Evolutionary conservation across 2,329 filamentous ascomycete genomes (phyloP).

Genomic region (Penicillium oxalicum): DNA sequence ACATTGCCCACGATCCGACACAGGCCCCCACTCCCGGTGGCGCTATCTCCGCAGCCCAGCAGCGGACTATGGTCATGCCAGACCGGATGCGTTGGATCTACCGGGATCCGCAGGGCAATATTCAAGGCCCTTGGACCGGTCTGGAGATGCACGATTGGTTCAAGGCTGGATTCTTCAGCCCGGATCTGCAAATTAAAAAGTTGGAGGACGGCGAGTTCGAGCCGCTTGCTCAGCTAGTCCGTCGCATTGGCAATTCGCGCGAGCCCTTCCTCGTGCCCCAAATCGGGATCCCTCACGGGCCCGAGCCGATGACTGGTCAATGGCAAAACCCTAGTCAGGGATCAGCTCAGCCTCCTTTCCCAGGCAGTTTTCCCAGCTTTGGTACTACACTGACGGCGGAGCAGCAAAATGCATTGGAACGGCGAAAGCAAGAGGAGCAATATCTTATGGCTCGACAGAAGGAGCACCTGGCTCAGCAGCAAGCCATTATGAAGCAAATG

Average conservation of each 20-base stretch:
- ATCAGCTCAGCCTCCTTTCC: slow-evolving; percentile 77
- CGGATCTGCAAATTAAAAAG: slow-evolving; percentile 90
- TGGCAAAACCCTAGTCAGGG: slow-evolving; percentile 50
- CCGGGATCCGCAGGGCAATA: slow-evolving; percentile 83
- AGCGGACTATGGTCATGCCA: slow-evolving; percentile 96
- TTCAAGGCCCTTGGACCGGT: slow-evolving; percentile 91
- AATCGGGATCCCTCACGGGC: slow-evolving; percentile 88
- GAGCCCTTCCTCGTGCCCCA: slow-evolving; percentile 97
- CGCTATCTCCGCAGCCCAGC: slow-evolving; percentile 62
- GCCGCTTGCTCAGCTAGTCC: slow-evolving; percentile 86
- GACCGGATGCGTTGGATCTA: slow-evolving; percentile 99
- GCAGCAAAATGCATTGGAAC: slow-evolving; percentile 94
- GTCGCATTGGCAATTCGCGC: slow-evolving; percentile 91
- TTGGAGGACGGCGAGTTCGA: slow-evolving; percentile 91
- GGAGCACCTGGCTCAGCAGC: slow-evolving; percentile 83
- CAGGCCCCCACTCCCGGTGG: slow-evolving; percentile 38
- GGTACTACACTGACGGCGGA: slow-evolving; percentile 93
- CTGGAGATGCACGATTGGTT: slow-evolving; percentile 99
- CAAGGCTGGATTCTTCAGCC: slow-evolving; percentile 95
- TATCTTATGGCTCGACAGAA: slow-evolving; percentile 94
- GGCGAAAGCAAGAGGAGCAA: slow-evolving; percentile 96
- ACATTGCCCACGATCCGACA: slow-evolving; percentile 26
- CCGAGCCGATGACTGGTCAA: slow-evolving; percentile 50
- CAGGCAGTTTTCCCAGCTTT: slow-evolving; percentile 85
- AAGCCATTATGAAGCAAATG: slow-evolving; percentile 68